A percentile compares a stretch with the other conserved stretches of the same genome.
These are phyloP conservation scores for Cutaneotrichosporon mucoides DNA, from an alignment of 1,284 basidiomycete species.

Conservation along the genomic window DNA sequence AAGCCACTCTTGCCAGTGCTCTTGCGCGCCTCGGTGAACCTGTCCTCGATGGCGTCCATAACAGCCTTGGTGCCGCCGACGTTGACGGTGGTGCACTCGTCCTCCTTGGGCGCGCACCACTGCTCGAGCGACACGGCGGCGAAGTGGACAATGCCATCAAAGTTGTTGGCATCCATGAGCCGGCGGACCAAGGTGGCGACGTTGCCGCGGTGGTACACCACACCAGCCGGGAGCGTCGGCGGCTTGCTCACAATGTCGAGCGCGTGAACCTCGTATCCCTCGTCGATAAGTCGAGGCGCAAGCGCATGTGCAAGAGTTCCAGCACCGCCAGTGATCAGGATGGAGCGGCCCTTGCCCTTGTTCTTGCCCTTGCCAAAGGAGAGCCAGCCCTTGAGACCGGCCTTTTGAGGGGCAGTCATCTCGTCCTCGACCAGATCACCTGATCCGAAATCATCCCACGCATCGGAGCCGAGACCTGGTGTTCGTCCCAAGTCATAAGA, in stretches of 20 bases:
- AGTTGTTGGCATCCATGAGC: slow-evolving; percentile 8
- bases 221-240: slow-evolving; percentile 18
- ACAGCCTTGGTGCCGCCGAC: slow-evolving; percentile 34
- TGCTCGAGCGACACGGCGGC: slow-evolving; percentile 38
- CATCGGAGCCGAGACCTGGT: neutral
- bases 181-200: neutral
- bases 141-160: slow-evolving; percentile 44
- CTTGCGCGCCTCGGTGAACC: neutral
- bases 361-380: neutral
- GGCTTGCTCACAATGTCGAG: slow-evolving; percentile 30
- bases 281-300: slow-evolving; percentile 1
- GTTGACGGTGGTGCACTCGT: slow-evolving; percentile 37
- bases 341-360: slow-evolving; percentile 45
- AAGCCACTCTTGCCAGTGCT: neutral
- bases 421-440: slow-evolving; percentile 10
- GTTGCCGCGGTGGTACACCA: slow-evolving; percentile 22
- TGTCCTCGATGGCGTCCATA: slow-evolving; percentile 24
- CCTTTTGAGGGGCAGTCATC: slow-evolving; percentile 1
- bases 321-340: slow-evolving; percentile 45
- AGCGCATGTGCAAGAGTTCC: slow-evolving; percentile 34
- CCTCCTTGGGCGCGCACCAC: slow-evolving; percentile 39
- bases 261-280: slow-evolving; percentile 29
- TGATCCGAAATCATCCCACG: slow-evolving; percentile 3
- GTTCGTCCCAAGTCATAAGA: neutral
- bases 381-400: slow-evolving; percentile 2